Percentiles rank a stretch among this genome's conserved stretches.
These are phyloP conservation scores for Akanthomyces dipterigenus DNA, from an alignment of 2,329 filamentous ascomycete genomes.

Conservation along the genomic window DNA sequence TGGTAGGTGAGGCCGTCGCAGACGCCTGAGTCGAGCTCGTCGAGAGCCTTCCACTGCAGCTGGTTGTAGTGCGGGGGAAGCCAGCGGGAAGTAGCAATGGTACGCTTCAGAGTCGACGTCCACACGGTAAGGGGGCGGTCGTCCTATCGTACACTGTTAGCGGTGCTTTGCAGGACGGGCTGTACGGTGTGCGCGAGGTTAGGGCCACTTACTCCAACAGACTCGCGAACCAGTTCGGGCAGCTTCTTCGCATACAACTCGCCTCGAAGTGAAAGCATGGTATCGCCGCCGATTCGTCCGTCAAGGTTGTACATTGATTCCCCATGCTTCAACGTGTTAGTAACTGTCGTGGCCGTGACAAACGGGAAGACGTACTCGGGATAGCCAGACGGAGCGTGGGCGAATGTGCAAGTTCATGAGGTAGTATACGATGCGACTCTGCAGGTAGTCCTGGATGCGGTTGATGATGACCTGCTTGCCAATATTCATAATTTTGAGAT, in stretches of 20 bases:
- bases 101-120: constrained; percentile 65
- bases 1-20: constrained; percentile 96
- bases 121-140: constrained; percentile 56
- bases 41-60: constrained; percentile 95
- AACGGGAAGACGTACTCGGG: constrained; percentile 55
- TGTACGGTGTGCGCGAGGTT: constrained; percentile 20
- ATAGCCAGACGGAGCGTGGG: constrained; percentile 92
- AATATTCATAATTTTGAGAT: constrained; percentile 95
- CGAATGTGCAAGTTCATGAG: constrained; percentile 98
- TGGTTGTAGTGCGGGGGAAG: constrained; percentile 81
- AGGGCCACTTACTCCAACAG: constrained; percentile 63
- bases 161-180: not conserved
- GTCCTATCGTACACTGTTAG: constrained; percentile 32
- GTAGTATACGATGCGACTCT: constrained; percentile 95
- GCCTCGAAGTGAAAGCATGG: constrained; percentile 76
- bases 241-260: constrained; percentile 81
- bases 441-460: constrained; percentile 91
- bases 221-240: constrained; percentile 76
- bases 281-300: constrained; percentile 89
- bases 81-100: constrained; percentile 83
- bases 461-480: constrained; percentile 97
- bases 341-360: not conserved
- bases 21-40: constrained; percentile 93
- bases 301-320: constrained; percentile 89
- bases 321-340: constrained; percentile 58